Base-by-base conservation (phyloP, 768 basidiomycete genomes). In the Kwoniella mangroviensis region DNA sequence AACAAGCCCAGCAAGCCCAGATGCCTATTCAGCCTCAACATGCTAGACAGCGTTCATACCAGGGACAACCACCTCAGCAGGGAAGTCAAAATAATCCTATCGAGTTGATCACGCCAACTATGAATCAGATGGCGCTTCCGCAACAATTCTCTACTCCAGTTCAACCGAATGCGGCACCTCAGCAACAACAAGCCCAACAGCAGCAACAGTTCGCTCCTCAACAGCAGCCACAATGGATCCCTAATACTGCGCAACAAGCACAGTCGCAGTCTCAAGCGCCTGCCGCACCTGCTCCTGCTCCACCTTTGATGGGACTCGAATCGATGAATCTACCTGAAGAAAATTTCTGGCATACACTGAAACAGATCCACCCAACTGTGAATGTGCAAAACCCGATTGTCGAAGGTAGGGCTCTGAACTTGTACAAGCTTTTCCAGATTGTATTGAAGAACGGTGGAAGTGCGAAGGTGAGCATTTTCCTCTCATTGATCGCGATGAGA, bases 401-500 rank as follows among this genome's bases (percentile, higher is more conserved):
- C 28, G 75, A 77, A 9, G 73, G 72, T 21, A 65, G 63, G 56
- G 64, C 24, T 19, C 53, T 79, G 21, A 73, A 76, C 55, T 28
- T 79, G 51, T 69, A 71, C 57, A 64, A 68, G 55, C 56, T 79
- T 22, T 74, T 77, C 59, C 68, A 57, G n/a, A 54, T 77, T 19
- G 76, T 79, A 6, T 68, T 77, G 67, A 64, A 66, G 45, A 75
- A 75, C 42, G 74, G 74, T 45, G 79, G 79, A 15, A 70, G 70
- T 60, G 68, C 64, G 1, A 73, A 73, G 53, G 76, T 77, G 58
- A 65, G 78, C 63, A 3, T 13, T 0, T 13, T 9, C 4, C 11
- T 24, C 4, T 28, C 3, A 19, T 43, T 12, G 9, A 19, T 34
- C 4, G 11, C 12, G 15, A 21, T 43, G 34, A 17, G 28, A 52